Evolutionary conservation across 257 asterid genomes (phyloP).

Genomic region (Jaltomata sinuosa): DNA sequence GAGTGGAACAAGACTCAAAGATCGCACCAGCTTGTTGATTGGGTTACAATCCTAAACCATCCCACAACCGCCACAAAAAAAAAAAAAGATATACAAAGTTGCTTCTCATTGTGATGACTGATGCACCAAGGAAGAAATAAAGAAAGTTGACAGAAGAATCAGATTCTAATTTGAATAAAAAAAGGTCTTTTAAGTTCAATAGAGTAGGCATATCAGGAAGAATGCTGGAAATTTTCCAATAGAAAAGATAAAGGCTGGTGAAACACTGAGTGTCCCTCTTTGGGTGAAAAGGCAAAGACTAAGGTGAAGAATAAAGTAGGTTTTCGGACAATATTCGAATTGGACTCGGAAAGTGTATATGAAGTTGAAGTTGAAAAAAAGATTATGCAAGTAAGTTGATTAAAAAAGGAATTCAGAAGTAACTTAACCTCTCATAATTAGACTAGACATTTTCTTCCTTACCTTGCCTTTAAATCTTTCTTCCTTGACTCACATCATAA

Average conservation of each 20-base stretch:
- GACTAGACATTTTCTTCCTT: not conserved
- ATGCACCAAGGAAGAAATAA: not conserved
- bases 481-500: not conserved
- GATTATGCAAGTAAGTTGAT: not conserved
- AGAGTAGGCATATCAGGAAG: too few relatives aligned
- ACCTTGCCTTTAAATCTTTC: not conserved
- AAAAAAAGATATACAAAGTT: not conserved
- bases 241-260: too few relatives aligned
- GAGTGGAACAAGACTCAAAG: not conserved
- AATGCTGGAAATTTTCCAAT: too few relatives aligned
- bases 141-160: not conserved
- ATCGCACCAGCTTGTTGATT: not conserved
- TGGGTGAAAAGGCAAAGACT: too few relatives aligned
- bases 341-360: not conserved
- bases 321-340: too few relatives aligned
- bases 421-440: not conserved
- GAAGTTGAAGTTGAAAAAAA: not conserved
- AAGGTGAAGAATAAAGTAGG: too few relatives aligned
- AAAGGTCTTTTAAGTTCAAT: too few relatives aligned
- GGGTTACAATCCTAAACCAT: not conserved
- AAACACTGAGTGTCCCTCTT: too few relatives aligned
- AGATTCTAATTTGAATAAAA: not conserved
- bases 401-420: not conserved
- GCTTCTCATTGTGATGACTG: not conserved
- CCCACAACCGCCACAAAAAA: not conserved